Evolutionary conservation across 1,284 basidiomycete species (phyloP).

Genomic region (Cutaneotrichosporon sp.): DNA sequence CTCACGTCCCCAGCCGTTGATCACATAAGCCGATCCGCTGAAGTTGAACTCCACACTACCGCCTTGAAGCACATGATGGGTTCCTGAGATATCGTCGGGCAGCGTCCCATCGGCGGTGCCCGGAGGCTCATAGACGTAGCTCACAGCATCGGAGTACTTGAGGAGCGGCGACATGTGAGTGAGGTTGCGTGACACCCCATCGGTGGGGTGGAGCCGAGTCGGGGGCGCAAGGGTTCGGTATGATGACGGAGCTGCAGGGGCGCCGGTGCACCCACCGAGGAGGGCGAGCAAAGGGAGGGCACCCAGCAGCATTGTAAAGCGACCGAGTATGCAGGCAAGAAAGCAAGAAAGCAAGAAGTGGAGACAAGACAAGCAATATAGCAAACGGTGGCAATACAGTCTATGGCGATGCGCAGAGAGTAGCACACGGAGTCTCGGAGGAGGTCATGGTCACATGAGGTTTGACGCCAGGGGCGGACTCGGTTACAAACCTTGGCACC

Average conservation of each 20-base stretch:
- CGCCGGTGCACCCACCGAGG: too few species aligned
- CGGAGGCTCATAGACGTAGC: background rate
- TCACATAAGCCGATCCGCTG: background rate
- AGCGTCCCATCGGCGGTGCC: background rate
- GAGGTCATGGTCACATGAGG: background rate
- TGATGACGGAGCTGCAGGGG: too few species aligned
- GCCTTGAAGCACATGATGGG: background rate
- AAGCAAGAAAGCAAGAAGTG: too few species aligned
- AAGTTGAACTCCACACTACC: background rate
- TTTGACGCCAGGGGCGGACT: background rate
- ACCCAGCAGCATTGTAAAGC: too few species aligned
- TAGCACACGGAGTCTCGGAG: too few species aligned
- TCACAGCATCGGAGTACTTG: background rate
- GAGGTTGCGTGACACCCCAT: background rate
- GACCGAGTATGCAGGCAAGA: too few species aligned
- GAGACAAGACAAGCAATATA: too few species aligned
- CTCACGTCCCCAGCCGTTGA: background rate
- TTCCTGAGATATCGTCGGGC: background rate
- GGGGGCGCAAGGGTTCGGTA: background rate
- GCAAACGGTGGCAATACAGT: too few species aligned
- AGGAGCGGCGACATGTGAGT: conserved; percentile 1
- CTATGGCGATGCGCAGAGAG: too few species aligned
- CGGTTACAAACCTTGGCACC: background rate
- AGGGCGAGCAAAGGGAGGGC: too few species aligned
- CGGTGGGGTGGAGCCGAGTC: background rate